Evolutionary conservation across 352 stramenopile genomes (phyloP), one percentile per base, ranked within the genome.

Genomic region (Phytophthora fragariaefolia): DNA sequence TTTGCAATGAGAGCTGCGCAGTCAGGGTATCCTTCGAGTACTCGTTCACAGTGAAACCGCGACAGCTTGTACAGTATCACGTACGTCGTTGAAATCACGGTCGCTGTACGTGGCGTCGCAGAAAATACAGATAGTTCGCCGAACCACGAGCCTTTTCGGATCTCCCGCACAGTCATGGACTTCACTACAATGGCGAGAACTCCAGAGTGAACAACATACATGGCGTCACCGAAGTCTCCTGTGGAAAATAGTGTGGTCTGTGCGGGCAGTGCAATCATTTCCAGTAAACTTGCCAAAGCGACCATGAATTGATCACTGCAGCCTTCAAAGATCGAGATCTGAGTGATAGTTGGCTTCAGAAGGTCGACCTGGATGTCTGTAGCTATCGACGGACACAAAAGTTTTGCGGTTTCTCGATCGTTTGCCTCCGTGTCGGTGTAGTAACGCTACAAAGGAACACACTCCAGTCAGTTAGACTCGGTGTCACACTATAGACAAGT

Each of bases 331-430:
- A 93, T 56, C 1, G 85, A 75, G 12, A 93, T 83, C 32, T 59
- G 54, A 1, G 73, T 62, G 7, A 93, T 75, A 0, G 71, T 89
- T 0, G 66, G 66, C 53, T 87, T 85, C 28, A 92, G 57, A 2
- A 93, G 68, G 24, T 90, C 80, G 10, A 92, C 81, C 53, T 91
- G 85, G 26, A 91, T 90, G 36, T 93, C 83, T 3, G 80, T 90
- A 7, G 80, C 73, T 24, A 92, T 90, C 1, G 85, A 93, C 4
- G 83, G 79, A 36, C 85, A 93, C n/a, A 93, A 36, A 0, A 91
- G 53, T 48, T 85, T 89, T 45, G 89, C 82, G 0, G 78, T 83
- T 50, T 90, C 85, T 3, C 82, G 79, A 53, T 92, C 83, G 26
- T 85, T 90, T 7, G 83, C 87, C 22, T 91, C 85, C 0, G 63